Conservation (phyloP, 2,329 filamentous ascomycete species). For the Colletotrichum somersetense region DNA sequence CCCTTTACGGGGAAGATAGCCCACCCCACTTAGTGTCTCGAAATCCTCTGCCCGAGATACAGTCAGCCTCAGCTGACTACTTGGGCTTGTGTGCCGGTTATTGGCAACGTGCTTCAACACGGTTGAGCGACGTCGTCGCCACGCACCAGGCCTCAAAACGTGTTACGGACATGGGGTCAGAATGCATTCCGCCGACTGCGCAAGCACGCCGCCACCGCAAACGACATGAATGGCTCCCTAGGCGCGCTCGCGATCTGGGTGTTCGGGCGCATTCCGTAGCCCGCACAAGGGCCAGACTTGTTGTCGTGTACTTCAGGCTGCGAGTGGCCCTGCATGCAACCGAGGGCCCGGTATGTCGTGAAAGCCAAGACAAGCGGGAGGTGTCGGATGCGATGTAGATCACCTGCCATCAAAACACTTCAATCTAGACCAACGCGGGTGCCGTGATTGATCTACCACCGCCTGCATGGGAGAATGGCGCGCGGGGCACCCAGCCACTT, state of each 20-base stretch:
- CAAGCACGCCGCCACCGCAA: not conserved
- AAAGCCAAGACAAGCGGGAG: not conserved
- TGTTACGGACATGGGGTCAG: not conserved
- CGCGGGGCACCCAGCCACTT: not conserved
- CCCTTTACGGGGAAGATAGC: not conserved
- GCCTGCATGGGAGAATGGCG: constrained; percentile 9
- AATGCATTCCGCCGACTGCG: not conserved
- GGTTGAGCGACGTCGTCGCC: too few relatives aligned
- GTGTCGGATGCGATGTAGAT: not conserved
- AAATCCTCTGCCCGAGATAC: not conserved
- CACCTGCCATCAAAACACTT: not conserved
- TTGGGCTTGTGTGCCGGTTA: not conserved
- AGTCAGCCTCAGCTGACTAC: not conserved
- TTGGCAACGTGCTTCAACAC: not conserved
- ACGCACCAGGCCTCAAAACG: not conserved
- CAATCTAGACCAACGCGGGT: not conserved
- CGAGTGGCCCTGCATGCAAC: not conserved
- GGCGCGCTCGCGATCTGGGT: too few relatives aligned
- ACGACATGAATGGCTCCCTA: too few relatives aligned
- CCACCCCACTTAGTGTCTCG: too few relatives aligned
- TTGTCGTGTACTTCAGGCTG: not conserved
- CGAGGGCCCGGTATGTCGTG: not conserved
- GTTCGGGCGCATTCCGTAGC: too few relatives aligned
- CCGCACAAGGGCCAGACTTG: too few relatives aligned
- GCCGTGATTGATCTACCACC: not conserved